Percentiles rank a stretch among this genome's conserved stretches.
These are phyloP conservation scores for Geotrichum citri-aurantii DNA, from an alignment of 1,139 yeast genomes.

Conservation along the genomic window DNA sequence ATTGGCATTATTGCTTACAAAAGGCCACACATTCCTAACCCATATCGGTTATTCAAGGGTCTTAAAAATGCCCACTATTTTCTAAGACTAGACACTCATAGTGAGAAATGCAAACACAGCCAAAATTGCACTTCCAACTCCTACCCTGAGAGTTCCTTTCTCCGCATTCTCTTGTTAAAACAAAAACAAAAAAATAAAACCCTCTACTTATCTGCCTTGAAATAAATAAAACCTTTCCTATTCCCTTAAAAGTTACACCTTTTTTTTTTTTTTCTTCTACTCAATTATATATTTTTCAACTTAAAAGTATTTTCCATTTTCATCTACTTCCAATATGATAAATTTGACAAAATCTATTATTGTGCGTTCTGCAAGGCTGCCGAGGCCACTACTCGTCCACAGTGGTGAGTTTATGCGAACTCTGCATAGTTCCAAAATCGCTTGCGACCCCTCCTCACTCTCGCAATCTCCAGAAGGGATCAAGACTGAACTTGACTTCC, in stretches of 20 bases:
- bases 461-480: slow-evolving; percentile 27
- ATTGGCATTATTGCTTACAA: background rate
- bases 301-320: background rate
- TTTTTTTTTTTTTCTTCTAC: background rate
- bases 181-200: background rate
- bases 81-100: background rate
- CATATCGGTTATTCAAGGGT: background rate
- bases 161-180: background rate
- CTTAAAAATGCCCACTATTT: too few species aligned
- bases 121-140: background rate
- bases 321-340: background rate
- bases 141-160: background rate
- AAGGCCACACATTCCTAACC: background rate
- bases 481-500: slow-evolving; percentile 30
- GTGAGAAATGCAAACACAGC: background rate
- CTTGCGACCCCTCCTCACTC: slow-evolving; percentile 10
- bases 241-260: background rate
- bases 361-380: background rate
- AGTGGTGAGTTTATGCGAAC: background rate
- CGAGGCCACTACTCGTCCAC: background rate
- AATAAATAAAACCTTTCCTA: background rate
- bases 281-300: background rate
- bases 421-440: background rate
- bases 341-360: background rate
- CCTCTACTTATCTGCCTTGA: background rate